Conservation (phyloP, 169 alveolate species). For the Plasmodium yoelii region DNA sequence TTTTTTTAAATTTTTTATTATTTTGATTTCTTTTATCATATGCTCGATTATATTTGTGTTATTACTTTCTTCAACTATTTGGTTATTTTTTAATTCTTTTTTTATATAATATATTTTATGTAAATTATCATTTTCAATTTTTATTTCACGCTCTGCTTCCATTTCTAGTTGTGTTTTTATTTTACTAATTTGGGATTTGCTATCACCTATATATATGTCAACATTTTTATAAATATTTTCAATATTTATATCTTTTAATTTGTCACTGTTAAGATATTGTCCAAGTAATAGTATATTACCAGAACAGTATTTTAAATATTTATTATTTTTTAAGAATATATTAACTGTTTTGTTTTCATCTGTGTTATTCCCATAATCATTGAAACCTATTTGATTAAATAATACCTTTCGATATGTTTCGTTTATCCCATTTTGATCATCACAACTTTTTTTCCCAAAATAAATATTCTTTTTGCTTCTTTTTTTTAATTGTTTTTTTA, state of each 20-base stretch:
- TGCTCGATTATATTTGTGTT: conserved; percentile 21
- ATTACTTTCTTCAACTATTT: conserved; percentile 20
- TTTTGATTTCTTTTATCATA: conserved; percentile 64
- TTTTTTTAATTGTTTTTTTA: conserved; percentile 29
- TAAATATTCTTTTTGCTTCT: conserved; percentile 1
- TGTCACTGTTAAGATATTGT: conserved; percentile 9
- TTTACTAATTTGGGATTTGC: conserved; percentile 14
- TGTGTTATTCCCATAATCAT: not conserved
- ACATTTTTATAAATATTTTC: conserved; percentile 24
- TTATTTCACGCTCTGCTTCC: conserved; percentile 25
- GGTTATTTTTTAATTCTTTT: conserved; percentile 20
- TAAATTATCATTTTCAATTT: conserved; percentile 9
- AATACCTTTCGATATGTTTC: no score
- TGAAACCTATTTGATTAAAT: no score
- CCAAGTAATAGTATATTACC: conserved; percentile 17
- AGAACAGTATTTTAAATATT: conserved; percentile 23
- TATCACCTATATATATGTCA: conserved; percentile 30
- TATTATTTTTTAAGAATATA: conserved; percentile 21
- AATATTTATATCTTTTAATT: conserved; percentile 14
- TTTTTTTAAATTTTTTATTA: conserved; percentile 35
- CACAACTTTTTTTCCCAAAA: no score
- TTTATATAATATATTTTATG: conserved; percentile 14
- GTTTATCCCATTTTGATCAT: not conserved
- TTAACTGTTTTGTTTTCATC: conserved; percentile 11
- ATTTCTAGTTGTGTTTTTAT: conserved; percentile 23